These are phyloP conservation scores for Hypomontagnella submonticulosa DNA, from an alignment of 495 filamentous ascomycete genomes.

Conservation along the genomic window DNA sequence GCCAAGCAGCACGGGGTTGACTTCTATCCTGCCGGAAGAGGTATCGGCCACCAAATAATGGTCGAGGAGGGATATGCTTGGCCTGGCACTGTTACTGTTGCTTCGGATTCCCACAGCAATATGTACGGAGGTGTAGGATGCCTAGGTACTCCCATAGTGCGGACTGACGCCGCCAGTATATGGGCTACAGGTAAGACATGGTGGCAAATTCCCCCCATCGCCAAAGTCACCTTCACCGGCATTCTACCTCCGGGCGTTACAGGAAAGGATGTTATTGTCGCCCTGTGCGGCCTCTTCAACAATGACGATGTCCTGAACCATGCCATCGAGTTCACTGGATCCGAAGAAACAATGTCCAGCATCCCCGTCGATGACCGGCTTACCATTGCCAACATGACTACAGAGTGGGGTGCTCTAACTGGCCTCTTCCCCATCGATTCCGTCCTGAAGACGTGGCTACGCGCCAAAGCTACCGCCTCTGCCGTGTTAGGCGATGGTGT, in stretches of 20 bases:
- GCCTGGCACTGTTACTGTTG: conserved; percentile 87
- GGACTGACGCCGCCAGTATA: conserved; percentile 87
- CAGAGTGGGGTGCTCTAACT: conserved; percentile 89
- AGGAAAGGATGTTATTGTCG: conserved; percentile 95
- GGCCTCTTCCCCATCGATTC: conserved; percentile 87
- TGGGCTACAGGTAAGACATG: conserved; percentile 88
- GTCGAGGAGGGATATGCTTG: conserved; percentile 78
- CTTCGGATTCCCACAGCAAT: conserved; percentile 85
- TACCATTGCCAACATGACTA: conserved; percentile 94
- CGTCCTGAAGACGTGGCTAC: conserved; percentile 78
- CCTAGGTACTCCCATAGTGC: conserved; percentile 80
- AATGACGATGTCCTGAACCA: conserved; percentile 94
- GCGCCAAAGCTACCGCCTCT: conserved; percentile 76
- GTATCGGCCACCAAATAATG: conserved; percentile 93
- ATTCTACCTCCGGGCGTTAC: conserved; percentile 82
- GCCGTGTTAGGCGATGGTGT: conserved; percentile 56
- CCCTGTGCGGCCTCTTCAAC: conserved; percentile 87
- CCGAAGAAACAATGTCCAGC: conserved; percentile 78
- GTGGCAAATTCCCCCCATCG: conserved; percentile 91
- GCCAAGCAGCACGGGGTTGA: conserved; percentile 81
- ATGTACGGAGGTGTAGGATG: conserved; percentile 89
- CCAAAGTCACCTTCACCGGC: conserved; percentile 81
- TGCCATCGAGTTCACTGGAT: conserved; percentile 88
- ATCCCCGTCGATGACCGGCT: conserved; percentile 81
- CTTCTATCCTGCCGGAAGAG: conserved; percentile 80